Percentiles rank a stretch among this genome's conserved stretches.
phyloP scores from a whole-genome alignment of 352 stramenopile species.

The Globisporangium abappressorium region DNA sequence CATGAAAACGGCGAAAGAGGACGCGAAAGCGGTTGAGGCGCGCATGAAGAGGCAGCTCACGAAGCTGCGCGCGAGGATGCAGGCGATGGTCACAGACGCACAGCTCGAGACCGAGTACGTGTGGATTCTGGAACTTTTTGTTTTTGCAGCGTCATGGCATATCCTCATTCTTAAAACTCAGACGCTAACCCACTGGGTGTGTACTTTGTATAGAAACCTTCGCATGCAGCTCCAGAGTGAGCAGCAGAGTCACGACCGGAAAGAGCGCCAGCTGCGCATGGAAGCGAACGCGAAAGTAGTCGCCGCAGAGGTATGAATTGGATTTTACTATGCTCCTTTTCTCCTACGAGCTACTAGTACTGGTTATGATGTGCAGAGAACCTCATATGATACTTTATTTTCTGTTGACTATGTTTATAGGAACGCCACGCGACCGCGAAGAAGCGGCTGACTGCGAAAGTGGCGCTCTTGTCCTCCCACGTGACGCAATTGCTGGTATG shows the following conservation, averaged over 20 bases:
- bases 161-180: no score
- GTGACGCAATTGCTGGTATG: slow-evolving; percentile 36
- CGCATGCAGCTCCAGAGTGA: slow-evolving; percentile 40
- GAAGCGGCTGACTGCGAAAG: slow-evolving; percentile 37
- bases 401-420: neutral
- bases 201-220: slow-evolving; percentile 28
- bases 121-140: neutral
- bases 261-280: slow-evolving; percentile 49
- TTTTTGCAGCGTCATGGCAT: no score
- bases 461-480: slow-evolving; percentile 25
- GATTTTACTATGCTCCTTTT: neutral
- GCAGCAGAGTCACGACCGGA: slow-evolving; percentile 29
- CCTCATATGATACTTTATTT: neutral
- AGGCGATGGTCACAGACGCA: slow-evolving; percentile 44
- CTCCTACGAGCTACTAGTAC: no score
- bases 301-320: slow-evolving; percentile 25
- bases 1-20: slow-evolving; percentile 18
- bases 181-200: neutral
- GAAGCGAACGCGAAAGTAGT: slow-evolving; percentile 43
- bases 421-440: slow-evolving; percentile 44
- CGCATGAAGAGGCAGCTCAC: slow-evolving; percentile 41
- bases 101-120: slow-evolving; percentile 44
- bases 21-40: slow-evolving; percentile 23
- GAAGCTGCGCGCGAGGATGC: slow-evolving; percentile 47
- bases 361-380: no score